These are phyloP conservation scores for Elsinoe arachidis DNA, from an alignment of 2,329 filamentous ascomycete genomes.

Conservation along the genomic window DNA sequence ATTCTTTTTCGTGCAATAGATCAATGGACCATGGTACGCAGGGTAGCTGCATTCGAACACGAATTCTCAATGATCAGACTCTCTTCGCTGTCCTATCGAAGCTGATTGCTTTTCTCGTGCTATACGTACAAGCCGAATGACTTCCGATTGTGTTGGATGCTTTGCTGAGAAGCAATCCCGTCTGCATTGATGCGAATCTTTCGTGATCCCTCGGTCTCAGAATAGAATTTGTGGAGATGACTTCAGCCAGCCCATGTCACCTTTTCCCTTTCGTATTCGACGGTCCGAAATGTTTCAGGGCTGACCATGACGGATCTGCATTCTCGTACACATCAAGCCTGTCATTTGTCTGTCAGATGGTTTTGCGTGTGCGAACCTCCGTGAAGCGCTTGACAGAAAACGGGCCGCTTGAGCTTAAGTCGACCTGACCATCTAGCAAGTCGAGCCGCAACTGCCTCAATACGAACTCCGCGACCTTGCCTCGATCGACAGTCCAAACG, in stretches of 20 bases:
- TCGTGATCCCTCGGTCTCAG: neutral
- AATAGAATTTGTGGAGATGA: constrained; percentile 11
- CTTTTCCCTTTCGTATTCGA: neutral
- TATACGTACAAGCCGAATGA: too few relatives aligned
- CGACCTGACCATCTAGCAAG: neutral
- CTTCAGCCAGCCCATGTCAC: constrained; percentile 2
- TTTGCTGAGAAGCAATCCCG: too few relatives aligned
- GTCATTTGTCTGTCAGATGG: neutral
- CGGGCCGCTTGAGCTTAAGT: neutral
- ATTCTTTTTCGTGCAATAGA: neutral
- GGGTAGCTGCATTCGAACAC: neutral
- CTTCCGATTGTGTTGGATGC: too few relatives aligned
- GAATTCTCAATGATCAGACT: too few relatives aligned
- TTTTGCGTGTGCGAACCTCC: neutral
- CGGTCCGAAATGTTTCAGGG: constrained; percentile 1
- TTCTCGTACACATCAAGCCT: neutral
- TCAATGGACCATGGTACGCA: neutral
- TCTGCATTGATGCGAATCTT: neutral
- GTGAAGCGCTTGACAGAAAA: neutral
- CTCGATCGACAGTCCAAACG: neutral
- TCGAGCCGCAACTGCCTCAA: constrained; percentile 8
- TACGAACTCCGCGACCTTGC: constrained; percentile 9
- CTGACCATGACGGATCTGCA: neutral
- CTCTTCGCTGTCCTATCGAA: neutral
- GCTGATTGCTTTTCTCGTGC: neutral